Evolutionary conservation across 2,329 filamentous ascomycete species (phyloP).

Genomic region (Scedosporium apiospermum): DNA sequence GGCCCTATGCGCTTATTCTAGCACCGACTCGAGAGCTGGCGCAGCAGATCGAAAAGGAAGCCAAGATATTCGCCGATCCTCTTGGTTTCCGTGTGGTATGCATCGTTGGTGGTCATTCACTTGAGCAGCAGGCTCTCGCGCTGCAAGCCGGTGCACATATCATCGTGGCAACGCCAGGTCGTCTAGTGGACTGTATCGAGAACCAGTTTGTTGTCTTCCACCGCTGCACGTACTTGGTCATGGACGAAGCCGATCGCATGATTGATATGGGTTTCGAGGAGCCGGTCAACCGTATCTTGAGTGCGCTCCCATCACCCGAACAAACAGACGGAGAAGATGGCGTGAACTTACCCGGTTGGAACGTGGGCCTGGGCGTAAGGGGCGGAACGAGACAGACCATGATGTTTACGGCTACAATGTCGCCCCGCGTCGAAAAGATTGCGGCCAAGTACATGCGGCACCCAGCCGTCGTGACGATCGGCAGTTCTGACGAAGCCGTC

Average conservation of each 20-base stretch:
- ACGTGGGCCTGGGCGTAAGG: slow-evolving; percentile 60
- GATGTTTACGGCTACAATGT: slow-evolving; percentile 99
- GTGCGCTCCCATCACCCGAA: slow-evolving; percentile 83
- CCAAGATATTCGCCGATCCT: slow-evolving; percentile 81
- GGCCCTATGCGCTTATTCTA: slow-evolving; percentile 93
- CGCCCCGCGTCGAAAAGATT: slow-evolving; percentile 81
- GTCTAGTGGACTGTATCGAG: slow-evolving; percentile 95
- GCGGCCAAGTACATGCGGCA: slow-evolving; percentile 93
- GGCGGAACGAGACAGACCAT: slow-evolving; percentile 72
- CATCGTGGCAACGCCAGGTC: slow-evolving; percentile 95
- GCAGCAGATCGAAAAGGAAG: slow-evolving; percentile 93
- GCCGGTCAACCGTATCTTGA: slow-evolving; percentile 92
- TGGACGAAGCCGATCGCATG: slow-evolving; percentile 99
- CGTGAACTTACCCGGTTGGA: slow-evolving; percentile 81
- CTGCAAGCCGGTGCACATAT: slow-evolving; percentile 92
- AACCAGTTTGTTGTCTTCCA: slow-evolving; percentile 79
- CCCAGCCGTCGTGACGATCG: slow-evolving; percentile 89
- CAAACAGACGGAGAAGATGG: slow-evolving; percentile 91
- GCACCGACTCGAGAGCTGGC: slow-evolving; percentile 95
- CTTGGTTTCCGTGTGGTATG: slow-evolving; percentile 92
- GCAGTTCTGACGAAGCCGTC: slow-evolving; percentile 88
- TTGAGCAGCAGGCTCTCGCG: slow-evolving; percentile 88
- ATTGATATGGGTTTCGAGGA: slow-evolving; percentile 98
- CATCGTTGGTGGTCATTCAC: slow-evolving; percentile 92
- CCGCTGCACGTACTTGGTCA: slow-evolving; percentile 98